Evolutionary conservation across 2,329 filamentous ascomycete genomes (phyloP).

Genomic region (Cladobotryum mycophilum): DNA sequence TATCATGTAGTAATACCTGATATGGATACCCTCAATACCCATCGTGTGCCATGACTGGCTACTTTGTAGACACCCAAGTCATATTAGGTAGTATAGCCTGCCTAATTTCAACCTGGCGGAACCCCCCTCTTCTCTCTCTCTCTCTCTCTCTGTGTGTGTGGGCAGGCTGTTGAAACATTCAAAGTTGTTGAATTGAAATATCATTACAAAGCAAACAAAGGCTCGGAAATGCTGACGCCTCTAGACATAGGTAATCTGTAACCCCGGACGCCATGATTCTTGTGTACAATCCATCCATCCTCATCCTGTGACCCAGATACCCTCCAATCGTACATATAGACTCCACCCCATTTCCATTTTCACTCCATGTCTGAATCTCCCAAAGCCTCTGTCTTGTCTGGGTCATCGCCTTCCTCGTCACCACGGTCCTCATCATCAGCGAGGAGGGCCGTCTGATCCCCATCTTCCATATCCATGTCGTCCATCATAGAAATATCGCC

Average conservation of each 20-base stretch:
- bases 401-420: constrained; percentile 42
- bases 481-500: constrained; percentile 42
- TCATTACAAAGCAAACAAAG: too few relatives aligned
- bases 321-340: too few relatives aligned
- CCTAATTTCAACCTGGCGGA: too few relatives aligned
- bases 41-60: too few relatives aligned
- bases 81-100: too few relatives aligned
- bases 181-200: too few relatives aligned
- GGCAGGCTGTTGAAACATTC: too few relatives aligned
- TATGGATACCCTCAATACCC: too few relatives aligned
- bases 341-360: not conserved
- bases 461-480: constrained; percentile 48
- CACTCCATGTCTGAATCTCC: constrained; percentile 31
- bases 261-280: constrained; percentile 31
- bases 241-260: constrained; percentile 27
- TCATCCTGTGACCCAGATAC: constrained; percentile 44
- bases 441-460: constrained; percentile 30
- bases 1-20: too few relatives aligned
- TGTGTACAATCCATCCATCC: constrained; percentile 31
- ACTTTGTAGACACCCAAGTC: too few relatives aligned
- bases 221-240: constrained; percentile 9
- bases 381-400: constrained; percentile 32
- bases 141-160: too few relatives aligned
- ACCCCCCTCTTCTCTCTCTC: too few relatives aligned
- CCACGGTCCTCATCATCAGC: constrained; percentile 37